phyloP scores from a whole-genome alignment of 495 filamentous ascomycete species.

The Entonaema liquescens region DNA sequence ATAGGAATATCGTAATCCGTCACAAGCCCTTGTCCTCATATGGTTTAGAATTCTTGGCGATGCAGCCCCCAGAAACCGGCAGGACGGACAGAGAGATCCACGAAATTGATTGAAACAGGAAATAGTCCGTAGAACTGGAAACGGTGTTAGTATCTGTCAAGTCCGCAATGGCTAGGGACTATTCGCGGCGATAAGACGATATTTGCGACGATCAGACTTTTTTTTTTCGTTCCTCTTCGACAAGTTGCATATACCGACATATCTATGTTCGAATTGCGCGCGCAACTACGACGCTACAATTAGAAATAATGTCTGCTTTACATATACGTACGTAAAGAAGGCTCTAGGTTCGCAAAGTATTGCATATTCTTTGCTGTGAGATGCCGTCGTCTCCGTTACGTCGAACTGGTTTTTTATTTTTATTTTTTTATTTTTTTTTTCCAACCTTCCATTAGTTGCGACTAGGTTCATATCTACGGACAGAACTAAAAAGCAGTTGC shows the following conservation, averaged over 20 bases:
- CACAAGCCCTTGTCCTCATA: slow-evolving; percentile 21
- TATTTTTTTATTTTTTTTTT: not conserved
- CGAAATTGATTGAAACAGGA: slow-evolving; percentile 7
- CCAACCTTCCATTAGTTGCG: not conserved
- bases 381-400: not conserved
- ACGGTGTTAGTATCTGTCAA: slow-evolving; percentile 19
- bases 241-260: not conserved
- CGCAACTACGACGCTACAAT: not conserved
- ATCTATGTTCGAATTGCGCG: not conserved
- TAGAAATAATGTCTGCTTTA: not conserved
- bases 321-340: not conserved
- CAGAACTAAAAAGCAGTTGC: not conserved
- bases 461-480: not conserved
- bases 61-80: slow-evolving; percentile 10
- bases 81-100: slow-evolving; percentile 22
- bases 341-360: not conserved
- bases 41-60: slow-evolving; percentile 25
- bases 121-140: not conserved
- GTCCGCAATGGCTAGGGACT: not conserved
- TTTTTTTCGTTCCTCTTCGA: not conserved
- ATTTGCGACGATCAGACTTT: not conserved
- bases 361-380: not conserved
- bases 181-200: not conserved
- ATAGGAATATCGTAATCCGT: slow-evolving; percentile 18
- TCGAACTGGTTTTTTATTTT: not conserved